Evolutionary conservation across 495 filamentous ascomycete species (phyloP).

Genomic region (Penicillium argentinense): DNA sequence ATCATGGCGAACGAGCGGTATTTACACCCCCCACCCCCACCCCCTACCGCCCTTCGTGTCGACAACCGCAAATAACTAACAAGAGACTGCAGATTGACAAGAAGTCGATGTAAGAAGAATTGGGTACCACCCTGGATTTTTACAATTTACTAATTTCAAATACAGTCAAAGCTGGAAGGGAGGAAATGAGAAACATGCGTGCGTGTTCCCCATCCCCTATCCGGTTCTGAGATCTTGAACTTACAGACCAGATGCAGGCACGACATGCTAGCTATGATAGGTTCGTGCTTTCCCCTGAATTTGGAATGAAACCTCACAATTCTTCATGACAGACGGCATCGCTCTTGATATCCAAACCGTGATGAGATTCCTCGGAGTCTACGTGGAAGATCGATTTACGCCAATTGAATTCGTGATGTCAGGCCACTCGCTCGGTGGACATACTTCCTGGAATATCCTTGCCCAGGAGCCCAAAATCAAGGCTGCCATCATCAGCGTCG

Average conservation of each 20-base stretch:
- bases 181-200: conserved; percentile 1
- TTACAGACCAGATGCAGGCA: background rate
- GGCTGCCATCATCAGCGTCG: background rate
- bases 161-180: background rate
- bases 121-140: no score
- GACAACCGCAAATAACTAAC: background rate
- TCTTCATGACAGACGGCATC: background rate
- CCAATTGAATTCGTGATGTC: conserved; percentile 1
- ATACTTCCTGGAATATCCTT: background rate
- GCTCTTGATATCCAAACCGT: background rate
- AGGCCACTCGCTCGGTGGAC: background rate
- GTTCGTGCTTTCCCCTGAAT: background rate
- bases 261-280: conserved; percentile 1
- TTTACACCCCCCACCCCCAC: no score
- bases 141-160: background rate
- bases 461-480: background rate
- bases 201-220: background rate
- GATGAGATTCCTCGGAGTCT: background rate
- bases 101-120: background rate
- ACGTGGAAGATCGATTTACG: background rate
- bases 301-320: background rate
- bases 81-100: background rate
- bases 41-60: background rate
- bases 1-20: conserved; percentile 3
- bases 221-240: background rate